phyloP scores from a whole-genome alignment of 2,329 filamentous ascomycete genomes.

The Nemania sp. region DNA sequence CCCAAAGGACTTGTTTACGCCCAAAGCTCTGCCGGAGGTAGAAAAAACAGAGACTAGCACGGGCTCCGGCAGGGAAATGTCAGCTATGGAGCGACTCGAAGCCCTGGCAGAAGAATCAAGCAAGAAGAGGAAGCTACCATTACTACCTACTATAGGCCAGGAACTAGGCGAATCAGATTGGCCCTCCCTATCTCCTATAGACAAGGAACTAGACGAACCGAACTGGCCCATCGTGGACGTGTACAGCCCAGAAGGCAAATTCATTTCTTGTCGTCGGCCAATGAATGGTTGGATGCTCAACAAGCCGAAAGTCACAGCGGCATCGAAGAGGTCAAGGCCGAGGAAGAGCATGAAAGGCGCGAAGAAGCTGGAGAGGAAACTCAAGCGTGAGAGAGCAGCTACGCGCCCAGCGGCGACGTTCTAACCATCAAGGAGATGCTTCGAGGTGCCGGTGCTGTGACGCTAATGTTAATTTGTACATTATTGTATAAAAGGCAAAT shows the following conservation, averaged over 20 bases:
- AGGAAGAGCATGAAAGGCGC: slow-evolving; percentile 76
- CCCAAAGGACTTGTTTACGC: too few relatives aligned
- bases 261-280: slow-evolving; percentile 73
- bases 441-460: slow-evolving; percentile 3
- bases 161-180: too few relatives aligned
- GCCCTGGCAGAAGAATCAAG: too few relatives aligned
- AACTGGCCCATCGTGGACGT: slow-evolving; percentile 82
- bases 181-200: slow-evolving; percentile 16
- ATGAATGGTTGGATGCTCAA: slow-evolving; percentile 78
- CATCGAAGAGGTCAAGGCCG: slow-evolving; percentile 67
- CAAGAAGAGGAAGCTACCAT: too few relatives aligned
- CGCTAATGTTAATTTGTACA: slow-evolving; percentile 16
- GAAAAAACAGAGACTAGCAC: too few relatives aligned
- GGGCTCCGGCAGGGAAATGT: too few relatives aligned
- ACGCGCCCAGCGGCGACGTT: background rate
- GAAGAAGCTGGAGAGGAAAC: slow-evolving; percentile 64
- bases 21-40: too few relatives aligned
- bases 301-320: slow-evolving; percentile 64
- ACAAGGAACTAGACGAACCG: slow-evolving; percentile 47
- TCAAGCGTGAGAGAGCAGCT: slow-evolving; percentile 44
- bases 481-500: background rate
- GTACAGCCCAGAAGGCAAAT: slow-evolving; percentile 86
- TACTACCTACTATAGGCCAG: background rate
- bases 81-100: too few relatives aligned
- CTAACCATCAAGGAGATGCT: background rate